Evolutionary conservation across 371 early-diverging fungal species (phyloP), one percentile per base, ranked within the genome.

Genomic region (Lichtheimia corymbifera): DNA sequence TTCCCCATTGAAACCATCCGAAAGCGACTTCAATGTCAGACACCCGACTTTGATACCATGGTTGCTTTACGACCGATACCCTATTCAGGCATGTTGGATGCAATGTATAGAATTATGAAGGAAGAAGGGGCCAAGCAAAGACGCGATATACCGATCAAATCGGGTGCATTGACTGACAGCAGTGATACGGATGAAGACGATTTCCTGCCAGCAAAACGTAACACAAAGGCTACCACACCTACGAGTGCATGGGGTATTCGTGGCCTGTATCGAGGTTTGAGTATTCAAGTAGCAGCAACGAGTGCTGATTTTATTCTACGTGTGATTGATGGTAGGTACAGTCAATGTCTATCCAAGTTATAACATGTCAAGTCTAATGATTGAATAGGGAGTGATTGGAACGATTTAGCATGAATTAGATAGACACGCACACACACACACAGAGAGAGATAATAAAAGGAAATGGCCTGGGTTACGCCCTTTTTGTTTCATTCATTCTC

Each of bases 1-100:
- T 64, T 95, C 52, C 98, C 98, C 0, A 61, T 98, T 9, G 96
- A 97, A 42, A 97, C 97, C 3, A 84, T 93, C 50, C 87, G 95
- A 27, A 85, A 89, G 51, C 82, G 98, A 14, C 74, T 98, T 49
- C 91, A 93, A 59, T 87, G 90, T 52, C 97, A 97, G 73, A 77
- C 82, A 58, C 74, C 82, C 53, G 67, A 83, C 3, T 94, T 90
- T 67, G 87, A 88, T 30, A 82, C 93, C 7, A 80, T 87, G 18
- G 96, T 98, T 17, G 83, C 85, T 15, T 66, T 84, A 15, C 79
- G 90, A 17, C 82, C 84, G 41, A 79, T 93, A 12, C 95, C 93
- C 2, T 98, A 98, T 67, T 86, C 91, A 4, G 94, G 96, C 14
- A 76, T 96, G 66, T 57, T 79, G 14, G 92, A 98, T 66, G 92